Base-by-base conservation (phyloP, 108 stramenopile species). In the Fistulifera solaris region DNA sequence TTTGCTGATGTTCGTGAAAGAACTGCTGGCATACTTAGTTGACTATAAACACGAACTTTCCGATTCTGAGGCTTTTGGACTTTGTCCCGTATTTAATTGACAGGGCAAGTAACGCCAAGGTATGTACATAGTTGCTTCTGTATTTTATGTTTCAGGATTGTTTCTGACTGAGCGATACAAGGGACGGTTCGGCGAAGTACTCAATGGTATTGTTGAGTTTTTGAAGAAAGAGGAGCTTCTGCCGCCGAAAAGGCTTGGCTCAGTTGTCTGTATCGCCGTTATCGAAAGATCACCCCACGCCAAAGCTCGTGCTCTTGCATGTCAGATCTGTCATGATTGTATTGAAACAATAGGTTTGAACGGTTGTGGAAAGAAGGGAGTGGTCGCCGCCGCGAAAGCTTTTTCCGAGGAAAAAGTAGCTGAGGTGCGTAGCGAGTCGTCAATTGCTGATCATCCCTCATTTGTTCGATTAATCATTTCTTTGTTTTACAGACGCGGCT, bases 301-400 rank as follows among this genome's bases (percentile, higher is more conserved):
- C 4, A 83, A 84, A 52, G 74, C 86, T 10, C 70, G 86, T 31
- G 56, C 68, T 18, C 40, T 79, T 15, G 86, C 86, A 10, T 79
- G 74, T 39, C 66, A 64, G 25, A 69, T 78, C 41, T 76, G 79
- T 58, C 53, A 40, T 11, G 27, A 49, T n/a, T 87, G 83, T 48
- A 75, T 89, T 5, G 77, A 74, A 19, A 48, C 47, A 23, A 59
- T 61, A 40, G 88, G 84, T 14, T 49, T 85, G 46, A 58, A 40
- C 22, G 84, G 77, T 15, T 74, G 89, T 38, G 93, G 93, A 10
- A 94, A 86, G 61, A 78, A 58, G 43, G 93, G 88, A 2, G 61
- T 89, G 2, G 48, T 68, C 21, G 63, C 67, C 1, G 61, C 68
- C 18, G 77, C 76, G 5, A 81, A 69, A 66, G 62, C 83, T 6